Conservation (phyloP, 2,329 filamentous ascomycete genomes). For the Colletotrichum zoysiae region DNA sequence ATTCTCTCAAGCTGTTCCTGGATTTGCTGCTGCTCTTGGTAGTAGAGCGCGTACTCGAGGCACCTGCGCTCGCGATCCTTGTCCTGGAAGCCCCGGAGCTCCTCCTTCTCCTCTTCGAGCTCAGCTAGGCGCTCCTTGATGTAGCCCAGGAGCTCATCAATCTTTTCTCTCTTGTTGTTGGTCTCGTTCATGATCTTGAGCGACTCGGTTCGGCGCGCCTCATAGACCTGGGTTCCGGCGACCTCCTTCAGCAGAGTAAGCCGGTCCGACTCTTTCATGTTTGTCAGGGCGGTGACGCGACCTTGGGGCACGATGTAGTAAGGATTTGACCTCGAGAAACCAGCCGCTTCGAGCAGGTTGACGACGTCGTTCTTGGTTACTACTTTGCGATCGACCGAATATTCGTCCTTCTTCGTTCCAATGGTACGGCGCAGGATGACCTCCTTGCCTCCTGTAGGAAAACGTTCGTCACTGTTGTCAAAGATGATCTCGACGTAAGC, state of each 20-base stretch:
- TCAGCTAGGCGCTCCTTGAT: slow-evolving; percentile 92
- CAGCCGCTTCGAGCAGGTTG: slow-evolving; percentile 94
- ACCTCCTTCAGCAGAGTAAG: slow-evolving; percentile 95
- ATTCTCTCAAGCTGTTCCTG: slow-evolving; percentile 83
- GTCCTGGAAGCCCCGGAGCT: slow-evolving; percentile 92
- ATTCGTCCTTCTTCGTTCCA: slow-evolving; percentile 98
- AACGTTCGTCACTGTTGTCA: slow-evolving; percentile 96
- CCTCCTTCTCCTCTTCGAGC: slow-evolving; percentile 96
- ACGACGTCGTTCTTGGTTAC: slow-evolving; percentile 94
- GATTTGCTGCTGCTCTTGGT: slow-evolving; percentile 86
- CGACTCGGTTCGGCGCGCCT: slow-evolving; percentile 89
- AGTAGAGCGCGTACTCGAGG: slow-evolving; percentile 94
- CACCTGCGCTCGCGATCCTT: slow-evolving; percentile 93
- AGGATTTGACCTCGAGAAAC: slow-evolving; percentile 96
- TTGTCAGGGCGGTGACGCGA: slow-evolving; percentile 93
- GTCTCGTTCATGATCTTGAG: slow-evolving; percentile 98
- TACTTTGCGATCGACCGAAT: slow-evolving; percentile 96
- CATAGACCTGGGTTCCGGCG: slow-evolving; percentile 97
- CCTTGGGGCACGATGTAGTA: slow-evolving; percentile 99
- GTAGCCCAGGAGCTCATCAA: slow-evolving; percentile 90
- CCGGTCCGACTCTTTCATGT: slow-evolving; percentile 97
- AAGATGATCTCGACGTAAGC: slow-evolving; percentile 99
- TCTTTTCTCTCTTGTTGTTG: slow-evolving; percentile 93
- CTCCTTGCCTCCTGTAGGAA: slow-evolving; percentile 92
- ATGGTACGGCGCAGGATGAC: slow-evolving; percentile 93